phyloP scores from a whole-genome alignment of 2,329 filamentous ascomycete species.

The Fusarium poae region DNA sequence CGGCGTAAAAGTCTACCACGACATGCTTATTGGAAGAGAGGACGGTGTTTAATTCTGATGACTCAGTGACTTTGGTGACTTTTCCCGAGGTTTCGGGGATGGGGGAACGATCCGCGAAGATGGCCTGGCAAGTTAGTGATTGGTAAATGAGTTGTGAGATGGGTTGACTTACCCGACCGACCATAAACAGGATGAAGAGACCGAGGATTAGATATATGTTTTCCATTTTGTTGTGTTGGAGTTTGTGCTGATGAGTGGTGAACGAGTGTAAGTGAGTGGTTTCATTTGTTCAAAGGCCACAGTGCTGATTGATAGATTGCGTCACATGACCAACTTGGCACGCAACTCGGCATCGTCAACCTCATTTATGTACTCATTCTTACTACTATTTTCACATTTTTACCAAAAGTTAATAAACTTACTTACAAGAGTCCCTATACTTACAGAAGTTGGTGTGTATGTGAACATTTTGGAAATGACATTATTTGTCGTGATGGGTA shows the following conservation, averaged over 20 bases:
- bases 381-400: no score
- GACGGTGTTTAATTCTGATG: slow-evolving; percentile 47
- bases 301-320: neutral
- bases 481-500: no score
- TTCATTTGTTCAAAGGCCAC: neutral
- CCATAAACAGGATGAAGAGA: slow-evolving; percentile 33
- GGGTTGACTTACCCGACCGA: slow-evolving; percentile 25
- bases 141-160: neutral
- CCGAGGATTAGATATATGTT: slow-evolving; percentile 41
- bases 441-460: no score
- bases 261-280: neutral
- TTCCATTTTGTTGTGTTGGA: slow-evolving; percentile 24
- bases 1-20: slow-evolving; percentile 86
- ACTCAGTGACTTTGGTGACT: slow-evolving; percentile 52
- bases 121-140: slow-evolving; percentile 17
- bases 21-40: slow-evolving; percentile 65
- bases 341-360: neutral
- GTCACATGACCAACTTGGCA: slow-evolving; percentile 27
- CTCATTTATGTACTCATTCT: neutral
- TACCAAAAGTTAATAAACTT: no score
- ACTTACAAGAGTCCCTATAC: no score
- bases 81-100: slow-evolving; percentile 58
- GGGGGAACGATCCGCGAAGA: slow-evolving; percentile 48
- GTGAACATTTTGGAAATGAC: no score
- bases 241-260: neutral